These are phyloP conservation scores for Lactarius sanguifluus DNA, from an alignment of 768 basidiomycete species.

Conservation along the genomic window DNA sequence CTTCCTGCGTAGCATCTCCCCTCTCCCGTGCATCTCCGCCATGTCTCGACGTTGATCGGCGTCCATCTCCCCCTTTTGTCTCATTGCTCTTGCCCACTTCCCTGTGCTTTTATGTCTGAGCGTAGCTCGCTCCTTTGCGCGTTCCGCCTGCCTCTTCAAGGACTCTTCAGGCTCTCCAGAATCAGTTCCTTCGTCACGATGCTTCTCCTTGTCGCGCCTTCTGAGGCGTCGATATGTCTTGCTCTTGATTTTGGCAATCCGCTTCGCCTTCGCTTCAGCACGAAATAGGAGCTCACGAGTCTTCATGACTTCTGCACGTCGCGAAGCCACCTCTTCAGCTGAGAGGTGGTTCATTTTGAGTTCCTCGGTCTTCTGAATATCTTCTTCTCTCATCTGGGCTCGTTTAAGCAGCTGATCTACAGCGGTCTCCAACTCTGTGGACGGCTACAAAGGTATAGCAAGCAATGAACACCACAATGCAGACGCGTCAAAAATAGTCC, in stretches of 20 bases:
- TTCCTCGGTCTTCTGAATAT: constrained; percentile 77
- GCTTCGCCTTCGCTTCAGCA: constrained; percentile 85
- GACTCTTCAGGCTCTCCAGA: constrained; percentile 50
- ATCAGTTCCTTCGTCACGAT: constrained; percentile 54
- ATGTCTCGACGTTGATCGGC: constrained; percentile 66
- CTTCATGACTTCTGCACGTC: constrained; percentile 77
- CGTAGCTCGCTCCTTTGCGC: constrained; percentile 89
- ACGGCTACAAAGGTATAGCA: constrained; percentile 51
- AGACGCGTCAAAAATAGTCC: constrained; percentile 14
- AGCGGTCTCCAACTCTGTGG: constrained; percentile 80
- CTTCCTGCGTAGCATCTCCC: constrained; percentile 74
- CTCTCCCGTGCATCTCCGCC: constrained; percentile 79
- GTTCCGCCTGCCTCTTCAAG: constrained; percentile 70
- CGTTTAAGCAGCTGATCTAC: constrained; percentile 77
- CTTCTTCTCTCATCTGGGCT: constrained; percentile 80
- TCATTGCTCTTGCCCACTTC: constrained; percentile 83
- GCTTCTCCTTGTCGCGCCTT: constrained; percentile 71
- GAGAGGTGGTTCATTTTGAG: constrained; percentile 79
- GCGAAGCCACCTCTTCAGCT: constrained; percentile 80
- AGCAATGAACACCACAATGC: neutral
- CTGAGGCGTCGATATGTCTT: constrained; percentile 87
- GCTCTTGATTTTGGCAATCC: constrained; percentile 93
- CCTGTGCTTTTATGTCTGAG: constrained; percentile 84
- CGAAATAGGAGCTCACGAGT: constrained; percentile 95
- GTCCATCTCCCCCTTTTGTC: constrained; percentile 64